Evolutionary conservation across 805 yeast genomes (phyloP), one percentile per base, ranked within the genome.

Genomic region (Barnettozyma wickerhamii): DNA sequence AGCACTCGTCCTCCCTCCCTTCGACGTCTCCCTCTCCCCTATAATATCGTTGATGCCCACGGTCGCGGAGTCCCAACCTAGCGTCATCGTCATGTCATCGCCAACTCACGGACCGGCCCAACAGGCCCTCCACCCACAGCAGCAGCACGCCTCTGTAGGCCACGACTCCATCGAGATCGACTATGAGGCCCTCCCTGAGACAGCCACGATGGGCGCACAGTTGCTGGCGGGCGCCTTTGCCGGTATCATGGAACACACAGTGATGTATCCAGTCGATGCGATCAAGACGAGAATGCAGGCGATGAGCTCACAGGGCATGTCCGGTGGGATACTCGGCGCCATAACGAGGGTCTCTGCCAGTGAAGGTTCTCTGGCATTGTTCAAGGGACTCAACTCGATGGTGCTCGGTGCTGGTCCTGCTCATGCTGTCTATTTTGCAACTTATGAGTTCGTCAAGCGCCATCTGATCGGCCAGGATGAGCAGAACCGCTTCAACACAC

Each of bases 351-450:
- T 93, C 42, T 73, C 86, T n/a, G 75, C 95, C 13, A 71, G 83
- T 14, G 98, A 91, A 62, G 99, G 99, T 2, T 84, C 91, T 6
- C 58, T 76, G 38, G 85, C 95, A 1, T 72, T 93, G 21, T 91
- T 97, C 95, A 74, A 95, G 57, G 99, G 99, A 41, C 86, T 91
- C 14, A 81, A 88, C 19, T 84, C 96, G 1, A 95, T 93, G 45
- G 81, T 89, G 3, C 59, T 91, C 46, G 99, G 99, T 29, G 97
- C 99, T n/a, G 99, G 99, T 6, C 99, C 99, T 3, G 97, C 98
- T 4, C 99, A 91, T 66, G 98, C 98, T 4, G 84, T 93, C 6
- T 91, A 93, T 64, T 91, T 89, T 60, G 81, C 90, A n/a, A 95
- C 93, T 4, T 93, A 89, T 63, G 99, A 91, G 64, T 72, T 79